phyloP scores from a whole-genome alignment of 192 early-diverging fungal genomes.

The Allomyces macrogynus region DNA sequence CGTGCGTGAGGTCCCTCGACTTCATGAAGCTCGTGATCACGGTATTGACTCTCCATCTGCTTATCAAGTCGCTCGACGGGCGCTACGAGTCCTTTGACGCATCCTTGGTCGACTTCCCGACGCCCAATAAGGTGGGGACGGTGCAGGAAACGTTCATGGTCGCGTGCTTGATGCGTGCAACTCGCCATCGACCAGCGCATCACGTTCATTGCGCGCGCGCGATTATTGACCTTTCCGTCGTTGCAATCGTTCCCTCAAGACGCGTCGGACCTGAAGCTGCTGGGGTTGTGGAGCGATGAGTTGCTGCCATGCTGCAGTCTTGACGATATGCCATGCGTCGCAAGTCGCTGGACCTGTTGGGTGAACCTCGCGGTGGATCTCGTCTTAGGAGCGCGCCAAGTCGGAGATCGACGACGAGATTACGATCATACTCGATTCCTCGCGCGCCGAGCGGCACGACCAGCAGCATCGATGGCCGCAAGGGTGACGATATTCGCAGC shows the following conservation, averaged over 20 bases:
- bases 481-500: not conserved
- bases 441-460: no score
- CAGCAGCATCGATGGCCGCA: no score
- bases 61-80: conserved; percentile 19
- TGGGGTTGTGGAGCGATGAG: not conserved
- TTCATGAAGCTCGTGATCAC: no score
- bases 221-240: not conserved
- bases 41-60: no score
- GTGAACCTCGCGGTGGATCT: not conserved
- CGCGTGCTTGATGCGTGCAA: not conserved
- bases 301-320: not conserved
- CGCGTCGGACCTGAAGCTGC: not conserved
- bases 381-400: no score
- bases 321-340: not conserved
- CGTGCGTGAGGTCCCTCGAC: no score
- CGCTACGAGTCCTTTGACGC: conserved; percentile 22
- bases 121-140: conserved; percentile 22
- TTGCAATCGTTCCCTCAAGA: no score
- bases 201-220: not conserved
- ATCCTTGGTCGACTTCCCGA: conserved; percentile 15
- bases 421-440: no score
- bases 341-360: not conserved
- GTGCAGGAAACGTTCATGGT: not conserved
- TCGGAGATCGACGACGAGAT: no score
- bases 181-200: not conserved